Conservation (phyloP, 495 filamentous ascomycete species). For the Penicillium pancosmium region DNA sequence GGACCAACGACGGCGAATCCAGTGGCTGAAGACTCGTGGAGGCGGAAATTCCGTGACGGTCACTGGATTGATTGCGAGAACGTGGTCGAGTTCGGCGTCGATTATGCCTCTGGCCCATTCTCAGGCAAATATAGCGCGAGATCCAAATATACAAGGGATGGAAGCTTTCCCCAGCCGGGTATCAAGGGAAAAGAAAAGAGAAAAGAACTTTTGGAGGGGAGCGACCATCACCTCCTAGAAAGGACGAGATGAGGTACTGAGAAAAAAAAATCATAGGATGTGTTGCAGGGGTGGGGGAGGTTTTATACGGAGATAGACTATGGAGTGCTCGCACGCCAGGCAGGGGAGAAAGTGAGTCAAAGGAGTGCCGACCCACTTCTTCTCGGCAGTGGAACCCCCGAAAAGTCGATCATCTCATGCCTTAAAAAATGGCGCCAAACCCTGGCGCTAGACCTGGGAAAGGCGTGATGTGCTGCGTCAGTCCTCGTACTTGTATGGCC, state of each 20-base stretch:
- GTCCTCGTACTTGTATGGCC: neutral
- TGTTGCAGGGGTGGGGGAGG: constrained; percentile 16
- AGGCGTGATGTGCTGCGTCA: constrained; percentile 23
- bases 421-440: constrained; percentile 25
- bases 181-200: constrained; percentile 10
- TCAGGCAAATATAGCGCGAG: constrained; percentile 9
- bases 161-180: constrained; percentile 12
- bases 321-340: constrained; percentile 1
- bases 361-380: constrained; percentile 20
- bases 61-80: constrained; percentile 36
- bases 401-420: constrained; percentile 23
- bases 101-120: constrained; percentile 54
- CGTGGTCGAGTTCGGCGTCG: constrained; percentile 50
- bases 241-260: constrained; percentile 48
- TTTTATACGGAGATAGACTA: constrained; percentile 17
- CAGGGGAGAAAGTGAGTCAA: constrained; percentile 26
- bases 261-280: constrained; percentile 16
- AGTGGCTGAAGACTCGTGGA: constrained; percentile 4
- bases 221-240: constrained; percentile 49
- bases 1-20: constrained; percentile 12
- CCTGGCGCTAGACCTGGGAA: constrained; percentile 13
- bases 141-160: constrained; percentile 3
- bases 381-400: constrained; percentile 19
- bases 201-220: constrained; percentile 33
- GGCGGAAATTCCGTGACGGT: constrained; percentile 9